Base-by-base conservation (phyloP, 2,329 filamentous ascomycete genomes). In the Lachnellula cervina region DNA sequence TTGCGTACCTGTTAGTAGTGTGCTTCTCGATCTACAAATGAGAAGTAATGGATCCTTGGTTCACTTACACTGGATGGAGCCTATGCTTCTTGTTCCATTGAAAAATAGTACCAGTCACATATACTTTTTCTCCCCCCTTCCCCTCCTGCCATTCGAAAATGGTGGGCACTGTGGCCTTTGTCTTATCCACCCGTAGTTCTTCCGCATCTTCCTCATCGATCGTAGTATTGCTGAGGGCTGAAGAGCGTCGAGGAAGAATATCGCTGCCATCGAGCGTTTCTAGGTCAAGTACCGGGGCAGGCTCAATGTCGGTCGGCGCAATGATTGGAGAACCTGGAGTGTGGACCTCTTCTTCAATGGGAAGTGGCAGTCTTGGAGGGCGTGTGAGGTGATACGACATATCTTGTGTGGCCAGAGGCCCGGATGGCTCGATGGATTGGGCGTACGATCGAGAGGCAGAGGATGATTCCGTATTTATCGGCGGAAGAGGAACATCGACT, bases 81-180 rank as follows among this genome's bases (percentile, higher is more conserved):
- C 88, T 84, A 70, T 92, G 95, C 74, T 97, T 97, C 71, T 88
- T 87, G 73, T 95, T 91, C 94, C 94, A 99, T 71, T 93, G 89
- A 66, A 96, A 95, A 69, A 97, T 97, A 19, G 94, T 97, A 62
- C 93, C 93, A 0, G 94, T 99, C 46, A 99, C 91, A 71, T 96
- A 99, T 61, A 97, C 84, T 73, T 92, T 95, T 56, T 96, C 89
- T 56, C 89, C 92, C 51, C 84, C 84, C 8, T 49, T 52, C 83
- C 81, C 62, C 81, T 65, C 58, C 44, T 58, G 82, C 94, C 94
- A 99, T 73, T 95, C 89, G 56, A 99, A 84, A 56, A 82, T 77
- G 1, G 90, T 96, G 2, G 90, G 89, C 43, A 97, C 89, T 7
- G 89, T 89, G 40, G 88, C 87, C 59, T 86, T 82, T 17, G 84